Evolutionary conservation across 345 rosid species (phyloP), one percentile per base, ranked within the genome.

Genomic region (Salix caprea): DNA sequence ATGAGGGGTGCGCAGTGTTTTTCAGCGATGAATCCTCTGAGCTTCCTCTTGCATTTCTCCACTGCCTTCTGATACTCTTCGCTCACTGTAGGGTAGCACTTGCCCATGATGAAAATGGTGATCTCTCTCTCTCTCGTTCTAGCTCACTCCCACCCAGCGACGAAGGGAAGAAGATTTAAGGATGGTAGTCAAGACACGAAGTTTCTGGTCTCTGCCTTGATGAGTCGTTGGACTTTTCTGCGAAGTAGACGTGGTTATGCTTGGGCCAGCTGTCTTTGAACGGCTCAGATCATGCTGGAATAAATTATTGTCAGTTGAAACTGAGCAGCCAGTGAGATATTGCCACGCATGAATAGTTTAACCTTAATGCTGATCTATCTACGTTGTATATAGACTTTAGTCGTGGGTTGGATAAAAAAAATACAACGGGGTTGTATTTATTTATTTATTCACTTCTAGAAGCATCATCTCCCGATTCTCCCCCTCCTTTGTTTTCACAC

Each of bases 21-120:
- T 73, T 76, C 80, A 19, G 74, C 67, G 15, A 76, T 72, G 21
- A 71, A 54, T 12, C 83, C 80, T 73, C 83, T 76, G 24, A 80
- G 77, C 66, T 76, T 80, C 66, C 77, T 67, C 80, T 76, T 80
- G 83, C 77, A 71, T 76, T 72, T 80, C 67, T 5, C 65, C 28
- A 72, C 80, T 19, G 83, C 70, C 60, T 76, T 76, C 70, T 76
- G 32, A 26, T 80, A 80, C 74, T 76, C 83, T 14, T 67, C 76
- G n/a, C 79, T 76, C 70, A 71, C 79, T 37, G 72, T 66, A 11
- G 80, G 80, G 30, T 80, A 76, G 34, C 36, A 3, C 67, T 75
- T 80, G 16, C 44, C 74, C 78, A 78, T 72, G 32, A 72, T 34
- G 68, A 28, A 16, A 65, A 65, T 30, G 37, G 58, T 52, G 23